These are phyloP conservation scores for Eurotiales sp. DNA, from an alignment of 2,329 filamentous ascomycete species.

Conservation along the genomic window DNA sequence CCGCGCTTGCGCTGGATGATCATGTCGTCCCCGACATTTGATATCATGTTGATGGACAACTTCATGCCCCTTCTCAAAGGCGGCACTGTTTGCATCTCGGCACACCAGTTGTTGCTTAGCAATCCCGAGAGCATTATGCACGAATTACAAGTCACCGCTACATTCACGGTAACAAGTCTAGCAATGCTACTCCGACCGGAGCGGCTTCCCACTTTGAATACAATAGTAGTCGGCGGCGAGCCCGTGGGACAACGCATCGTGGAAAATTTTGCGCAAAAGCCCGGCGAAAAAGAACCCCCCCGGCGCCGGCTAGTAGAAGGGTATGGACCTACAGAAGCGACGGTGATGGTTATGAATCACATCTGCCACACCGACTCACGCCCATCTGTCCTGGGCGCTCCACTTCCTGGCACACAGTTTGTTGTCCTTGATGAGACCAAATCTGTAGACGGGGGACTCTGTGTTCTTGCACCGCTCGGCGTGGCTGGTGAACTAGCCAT, in stretches of 20 bases:
- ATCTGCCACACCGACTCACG: background rate
- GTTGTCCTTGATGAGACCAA: slow-evolving; percentile 32
- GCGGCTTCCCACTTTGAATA: slow-evolving; percentile 23
- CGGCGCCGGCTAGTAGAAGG: background rate
- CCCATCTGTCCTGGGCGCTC: background rate
- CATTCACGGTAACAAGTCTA: slow-evolving; percentile 38
- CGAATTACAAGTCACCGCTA: slow-evolving; percentile 31
- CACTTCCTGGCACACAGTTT: slow-evolving; percentile 22
- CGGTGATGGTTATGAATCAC: background rate
- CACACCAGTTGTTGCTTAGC: slow-evolving; percentile 27
- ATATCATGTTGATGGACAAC: slow-evolving; percentile 53
- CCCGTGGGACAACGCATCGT: slow-evolving; percentile 30
- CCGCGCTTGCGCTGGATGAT: slow-evolving; percentile 43
- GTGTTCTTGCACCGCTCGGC: slow-evolving; percentile 39
- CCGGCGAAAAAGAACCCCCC: background rate
- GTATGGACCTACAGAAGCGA: background rate
- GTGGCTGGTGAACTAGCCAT: slow-evolving; percentile 20
- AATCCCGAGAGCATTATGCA: slow-evolving; percentile 25
- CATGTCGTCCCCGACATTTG: slow-evolving; percentile 53
- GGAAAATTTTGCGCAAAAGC: slow-evolving; percentile 25
- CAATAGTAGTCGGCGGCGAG: slow-evolving; percentile 34
- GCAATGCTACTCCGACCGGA: slow-evolving; percentile 31
- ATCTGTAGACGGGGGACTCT: slow-evolving; percentile 23
- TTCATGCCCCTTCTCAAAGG: slow-evolving; percentile 48
- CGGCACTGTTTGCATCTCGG: slow-evolving; percentile 33